Conservation (phyloP, 441 rosid genomes). For the Gossypium lobatum region DNA sequence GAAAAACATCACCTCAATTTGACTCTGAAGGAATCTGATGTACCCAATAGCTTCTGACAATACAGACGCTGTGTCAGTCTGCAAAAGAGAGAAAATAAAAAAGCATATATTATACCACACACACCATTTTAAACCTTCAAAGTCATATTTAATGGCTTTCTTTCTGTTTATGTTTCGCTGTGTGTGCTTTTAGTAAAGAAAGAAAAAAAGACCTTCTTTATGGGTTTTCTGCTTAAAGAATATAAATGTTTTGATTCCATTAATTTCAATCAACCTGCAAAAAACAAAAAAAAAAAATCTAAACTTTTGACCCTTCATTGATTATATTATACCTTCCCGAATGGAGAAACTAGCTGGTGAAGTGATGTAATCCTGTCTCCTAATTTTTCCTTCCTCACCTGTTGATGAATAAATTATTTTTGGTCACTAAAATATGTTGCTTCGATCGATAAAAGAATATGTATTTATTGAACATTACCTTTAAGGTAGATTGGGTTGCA, state of each 20-base stretch:
- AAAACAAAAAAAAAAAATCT: too few species aligned
- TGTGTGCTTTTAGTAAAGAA: too few species aligned
- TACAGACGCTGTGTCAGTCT: constrained; percentile 99
- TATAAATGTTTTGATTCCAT: neutral
- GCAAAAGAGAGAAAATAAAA: constrained; percentile 33
- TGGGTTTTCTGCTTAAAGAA: constrained; percentile 1
- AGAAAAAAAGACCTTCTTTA: constrained; percentile 6
- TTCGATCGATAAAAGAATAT: neutral
- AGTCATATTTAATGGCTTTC: too few species aligned
- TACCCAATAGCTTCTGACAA: constrained; percentile 94
- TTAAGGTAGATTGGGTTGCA: constrained; percentile 71
- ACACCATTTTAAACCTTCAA: constrained; percentile 40
- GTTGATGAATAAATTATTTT: neutral
- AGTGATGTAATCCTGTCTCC: constrained; percentile 93
- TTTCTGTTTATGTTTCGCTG: too few species aligned
- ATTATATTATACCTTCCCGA: constrained; percentile 71
- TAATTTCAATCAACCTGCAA: neutral
- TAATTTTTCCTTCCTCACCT: constrained; percentile 95
- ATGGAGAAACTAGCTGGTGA: constrained; percentile 98
- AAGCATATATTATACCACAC: constrained; percentile 13
- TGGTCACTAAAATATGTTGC: too few species aligned
- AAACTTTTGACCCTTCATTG: neutral
- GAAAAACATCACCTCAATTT: constrained; percentile 81
- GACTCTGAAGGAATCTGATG: constrained; percentile 98
- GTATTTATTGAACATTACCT: constrained; percentile 40